Percentiles rank a stretch among this genome's conserved stretches.
Conservation (phyloP, 129 eudicot genomes). For the Saussurea involucrata region DNA sequence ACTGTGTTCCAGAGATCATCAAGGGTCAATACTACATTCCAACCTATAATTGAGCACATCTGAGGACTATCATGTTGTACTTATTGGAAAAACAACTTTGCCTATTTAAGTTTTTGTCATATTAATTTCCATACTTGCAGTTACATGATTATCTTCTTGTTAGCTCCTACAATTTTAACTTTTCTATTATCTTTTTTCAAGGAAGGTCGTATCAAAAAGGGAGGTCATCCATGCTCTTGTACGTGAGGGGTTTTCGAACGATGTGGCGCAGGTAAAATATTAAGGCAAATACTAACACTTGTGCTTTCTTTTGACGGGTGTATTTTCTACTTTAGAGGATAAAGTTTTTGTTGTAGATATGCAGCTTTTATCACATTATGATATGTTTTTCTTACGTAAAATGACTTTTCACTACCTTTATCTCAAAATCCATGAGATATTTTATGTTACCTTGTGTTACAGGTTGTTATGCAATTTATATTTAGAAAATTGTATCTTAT, state of each 20-base stretch:
- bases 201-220: slow-evolving; percentile 79
- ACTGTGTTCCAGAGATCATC: background rate
- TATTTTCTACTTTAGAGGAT: background rate
- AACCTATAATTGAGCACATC: background rate
- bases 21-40: background rate
- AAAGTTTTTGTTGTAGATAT: background rate
- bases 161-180: slow-evolving; percentile 11
- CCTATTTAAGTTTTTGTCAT: background rate
- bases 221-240: slow-evolving; percentile 64
- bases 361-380: background rate
- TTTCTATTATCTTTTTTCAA: slow-evolving; percentile 41
- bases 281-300: background rate
- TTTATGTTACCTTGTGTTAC: background rate
- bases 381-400: background rate
- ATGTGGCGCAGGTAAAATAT: slow-evolving; percentile 81
- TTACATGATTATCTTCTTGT: slow-evolving; percentile 4
- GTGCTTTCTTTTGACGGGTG: background rate
- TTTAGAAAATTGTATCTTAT: background rate
- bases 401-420: slow-evolving; percentile 4
- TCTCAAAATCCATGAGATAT: too few species aligned
- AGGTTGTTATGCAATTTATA: background rate
- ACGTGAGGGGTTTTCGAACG: slow-evolving; percentile 72
- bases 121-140: background rate
- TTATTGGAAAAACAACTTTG: background rate
- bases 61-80: background rate